Conservation (phyloP, 2,329 filamentous ascomycete genomes). For the Penicillium verrucosum region DNA sequence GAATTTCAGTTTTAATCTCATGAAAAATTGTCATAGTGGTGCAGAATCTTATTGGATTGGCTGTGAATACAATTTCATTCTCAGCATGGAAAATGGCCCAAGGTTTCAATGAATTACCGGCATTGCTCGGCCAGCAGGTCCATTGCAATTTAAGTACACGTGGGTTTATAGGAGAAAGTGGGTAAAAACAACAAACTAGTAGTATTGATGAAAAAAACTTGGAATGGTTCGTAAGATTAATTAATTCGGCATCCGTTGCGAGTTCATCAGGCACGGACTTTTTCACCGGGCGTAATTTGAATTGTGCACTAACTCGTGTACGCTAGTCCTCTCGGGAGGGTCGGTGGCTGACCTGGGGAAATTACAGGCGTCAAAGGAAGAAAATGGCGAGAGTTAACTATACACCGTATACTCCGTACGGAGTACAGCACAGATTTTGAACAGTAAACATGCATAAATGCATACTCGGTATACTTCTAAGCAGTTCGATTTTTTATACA, state of each 20-base stretch:
- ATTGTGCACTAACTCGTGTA: background rate
- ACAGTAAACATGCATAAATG: background rate
- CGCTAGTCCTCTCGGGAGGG: background rate
- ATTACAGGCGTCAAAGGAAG: background rate
- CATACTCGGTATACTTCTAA: background rate
- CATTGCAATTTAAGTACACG: background rate
- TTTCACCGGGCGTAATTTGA: background rate
- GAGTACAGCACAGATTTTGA: no score
- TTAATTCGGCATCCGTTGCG: background rate
- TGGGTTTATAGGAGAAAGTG: background rate
- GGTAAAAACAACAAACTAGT: background rate
- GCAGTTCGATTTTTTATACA: background rate
- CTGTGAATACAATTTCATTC: background rate
- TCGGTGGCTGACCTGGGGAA: constrained; percentile 3
- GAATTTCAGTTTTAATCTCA: background rate
- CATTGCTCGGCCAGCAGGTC: background rate
- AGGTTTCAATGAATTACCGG: background rate
- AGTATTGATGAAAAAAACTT: background rate
- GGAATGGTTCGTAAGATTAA: constrained; percentile 3
- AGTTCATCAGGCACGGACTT: background rate
- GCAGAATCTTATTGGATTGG: background rate
- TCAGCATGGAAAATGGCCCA: background rate
- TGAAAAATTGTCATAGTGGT: background rate
- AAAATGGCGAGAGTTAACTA: background rate
- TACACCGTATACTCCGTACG: no score